Conservation (phyloP, 2,329 filamentous ascomycete species). For the Bisporella sp. region DNA sequence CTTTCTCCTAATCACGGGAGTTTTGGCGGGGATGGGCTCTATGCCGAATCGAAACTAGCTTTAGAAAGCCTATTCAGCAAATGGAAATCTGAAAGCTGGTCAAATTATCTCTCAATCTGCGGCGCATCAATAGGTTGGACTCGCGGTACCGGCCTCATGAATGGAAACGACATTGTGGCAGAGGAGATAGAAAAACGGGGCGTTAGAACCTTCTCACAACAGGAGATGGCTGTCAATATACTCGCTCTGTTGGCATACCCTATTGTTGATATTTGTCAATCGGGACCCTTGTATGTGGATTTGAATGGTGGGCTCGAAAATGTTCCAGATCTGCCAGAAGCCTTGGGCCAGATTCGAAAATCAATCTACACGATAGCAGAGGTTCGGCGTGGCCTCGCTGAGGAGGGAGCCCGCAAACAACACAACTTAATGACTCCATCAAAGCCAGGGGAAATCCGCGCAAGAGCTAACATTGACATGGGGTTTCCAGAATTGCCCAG, state of each 20-base stretch:
- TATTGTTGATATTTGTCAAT: slow-evolving; percentile 26
- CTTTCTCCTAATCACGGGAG: slow-evolving; percentile 97
- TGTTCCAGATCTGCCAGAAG: slow-evolving; percentile 23
- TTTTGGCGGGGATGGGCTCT: slow-evolving; percentile 92
- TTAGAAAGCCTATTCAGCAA: slow-evolving; percentile 95
- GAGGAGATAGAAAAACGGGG: slow-evolving; percentile 91
- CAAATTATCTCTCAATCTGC: slow-evolving; percentile 91
- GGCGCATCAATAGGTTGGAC: slow-evolving; percentile 98
- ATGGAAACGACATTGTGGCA: slow-evolving; percentile 89
- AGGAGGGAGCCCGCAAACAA: background rate
- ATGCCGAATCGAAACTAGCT: slow-evolving; percentile 93
- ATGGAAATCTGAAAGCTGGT: slow-evolving; percentile 95
- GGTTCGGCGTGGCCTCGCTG: background rate
- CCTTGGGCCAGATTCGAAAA: slow-evolving; percentile 12
- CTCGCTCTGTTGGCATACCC: slow-evolving; percentile 27
- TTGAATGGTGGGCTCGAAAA: slow-evolving; percentile 31
- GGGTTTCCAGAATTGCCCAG: slow-evolving; percentile 1
- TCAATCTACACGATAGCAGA: slow-evolving; percentile 15
- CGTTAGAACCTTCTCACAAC: slow-evolving; percentile 93
- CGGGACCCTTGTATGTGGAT: slow-evolving; percentile 31
- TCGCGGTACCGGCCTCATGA: slow-evolving; percentile 92
- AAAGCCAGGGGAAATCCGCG: background rate
- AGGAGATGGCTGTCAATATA: slow-evolving; percentile 63
- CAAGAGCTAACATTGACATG: background rate
- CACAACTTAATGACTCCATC: background rate